These are phyloP conservation scores for Pythium brachiatum DNA, from an alignment of 352 stramenopile genomes.

Conservation along the genomic window DNA sequence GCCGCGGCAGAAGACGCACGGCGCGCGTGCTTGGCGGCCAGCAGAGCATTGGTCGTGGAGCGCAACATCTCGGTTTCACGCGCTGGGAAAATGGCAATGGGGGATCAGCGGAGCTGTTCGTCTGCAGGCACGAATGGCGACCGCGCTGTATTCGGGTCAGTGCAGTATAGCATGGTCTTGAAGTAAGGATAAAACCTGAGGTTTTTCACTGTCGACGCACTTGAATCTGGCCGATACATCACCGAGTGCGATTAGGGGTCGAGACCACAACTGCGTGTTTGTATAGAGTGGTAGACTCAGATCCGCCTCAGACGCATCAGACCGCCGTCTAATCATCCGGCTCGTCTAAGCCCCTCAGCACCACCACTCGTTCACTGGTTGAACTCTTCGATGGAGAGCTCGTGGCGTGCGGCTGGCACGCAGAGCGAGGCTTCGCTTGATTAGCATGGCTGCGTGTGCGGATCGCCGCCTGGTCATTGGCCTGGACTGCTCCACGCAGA, in stretches of 20 bases:
- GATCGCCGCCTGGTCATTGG: conserved; percentile 32
- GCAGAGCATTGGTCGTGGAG: conserved; percentile 12
- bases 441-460: neutral
- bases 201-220: conserved; percentile 23
- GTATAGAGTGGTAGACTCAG: conserved; percentile 11
- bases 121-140: conserved; percentile 13
- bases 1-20: conserved; percentile 12
- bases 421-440: neutral
- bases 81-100: conserved; percentile 4
- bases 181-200: conserved; percentile 23
- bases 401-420: neutral
- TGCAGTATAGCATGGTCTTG: conserved; percentile 20
- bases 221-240: conserved; percentile 25
- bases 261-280: neutral
- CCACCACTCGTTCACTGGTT: conserved; percentile 6
- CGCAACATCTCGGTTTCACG: conserved; percentile 13
- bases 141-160: conserved; percentile 14
- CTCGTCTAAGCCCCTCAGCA: conserved; percentile 10
- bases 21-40: conserved; percentile 4
- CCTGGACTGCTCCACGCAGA: conserved; percentile 86
- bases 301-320: conserved; percentile 19
- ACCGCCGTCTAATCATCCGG: conserved; percentile 24
- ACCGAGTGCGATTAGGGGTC: neutral
- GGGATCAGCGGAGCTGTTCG: conserved; percentile 6
- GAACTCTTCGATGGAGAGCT: neutral